Conservation (phyloP, 495 filamentous ascomycete genomes). For the Annulohypoxylon maeteangense region DNA sequence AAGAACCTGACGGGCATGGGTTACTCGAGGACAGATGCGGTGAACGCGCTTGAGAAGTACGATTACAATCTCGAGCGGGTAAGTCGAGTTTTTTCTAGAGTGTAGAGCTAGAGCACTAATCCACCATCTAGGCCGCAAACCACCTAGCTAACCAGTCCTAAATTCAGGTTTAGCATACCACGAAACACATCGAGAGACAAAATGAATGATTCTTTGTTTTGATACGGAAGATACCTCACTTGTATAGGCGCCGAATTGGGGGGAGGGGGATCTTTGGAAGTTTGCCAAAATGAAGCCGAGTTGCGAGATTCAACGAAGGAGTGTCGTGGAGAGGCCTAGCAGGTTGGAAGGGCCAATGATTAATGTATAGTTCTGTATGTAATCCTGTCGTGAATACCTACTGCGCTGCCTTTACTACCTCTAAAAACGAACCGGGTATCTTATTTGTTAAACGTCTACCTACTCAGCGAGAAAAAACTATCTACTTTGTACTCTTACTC, state of each 20-base stretch:
- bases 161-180: constrained; percentile 15
- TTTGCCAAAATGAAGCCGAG: constrained; percentile 33
- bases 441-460: constrained; percentile 5
- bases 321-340: constrained; percentile 25
- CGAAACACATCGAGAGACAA: constrained; percentile 16
- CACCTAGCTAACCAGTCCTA: constrained; percentile 60
- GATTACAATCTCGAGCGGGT: constrained; percentile 97
- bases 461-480: background rate
- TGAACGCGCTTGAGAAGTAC: constrained; percentile 89
- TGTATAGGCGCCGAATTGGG: constrained; percentile 31
- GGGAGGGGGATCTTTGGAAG: constrained; percentile 23
- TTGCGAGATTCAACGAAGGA: constrained; percentile 22
- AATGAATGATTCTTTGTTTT: constrained; percentile 39
- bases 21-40: constrained; percentile 79
- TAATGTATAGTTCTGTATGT: constrained; percentile 52
- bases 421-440: constrained; percentile 14
- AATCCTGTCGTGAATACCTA: constrained; percentile 46
- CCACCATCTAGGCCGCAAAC: constrained; percentile 56
- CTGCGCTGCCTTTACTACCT: constrained; percentile 2
- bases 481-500: background rate
- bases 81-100: constrained; percentile 50
- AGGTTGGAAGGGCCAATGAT: constrained; percentile 36
- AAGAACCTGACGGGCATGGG: constrained; percentile 93
- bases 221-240: constrained; percentile 39
- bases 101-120: constrained; percentile 44